A percentile compares a stretch with the other conserved stretches of the same genome.
These are phyloP conservation scores for Sanghuangporus weigelae DNA, from an alignment of 1,284 basidiomycete species.

Conservation along the genomic window DNA sequence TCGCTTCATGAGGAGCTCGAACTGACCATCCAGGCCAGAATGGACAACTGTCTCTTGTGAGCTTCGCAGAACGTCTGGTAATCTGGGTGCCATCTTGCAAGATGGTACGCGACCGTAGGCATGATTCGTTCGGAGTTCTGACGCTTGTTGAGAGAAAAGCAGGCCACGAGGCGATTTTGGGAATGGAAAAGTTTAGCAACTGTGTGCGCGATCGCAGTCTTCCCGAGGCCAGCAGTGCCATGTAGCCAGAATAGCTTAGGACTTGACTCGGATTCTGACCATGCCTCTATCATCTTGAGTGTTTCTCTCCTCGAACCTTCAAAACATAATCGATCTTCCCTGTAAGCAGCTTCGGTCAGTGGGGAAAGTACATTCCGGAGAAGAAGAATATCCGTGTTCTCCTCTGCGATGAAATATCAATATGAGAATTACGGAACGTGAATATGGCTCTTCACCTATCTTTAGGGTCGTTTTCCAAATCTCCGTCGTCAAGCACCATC, in stretches of 20 bases:
- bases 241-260: constrained; percentile 28
- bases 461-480: not conserved
- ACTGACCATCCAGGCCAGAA: not conserved
- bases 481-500: not conserved
- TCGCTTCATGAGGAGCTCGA: not conserved
- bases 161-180: constrained; percentile 25
- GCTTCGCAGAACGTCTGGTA: not conserved
- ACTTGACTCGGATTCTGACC: constrained; percentile 13
- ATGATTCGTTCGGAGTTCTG: not conserved
- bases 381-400: not conserved
- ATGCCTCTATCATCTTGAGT: not conserved
- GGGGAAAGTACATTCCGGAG: not conserved
- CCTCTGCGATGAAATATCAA: not conserved
- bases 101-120: constrained; percentile 1
- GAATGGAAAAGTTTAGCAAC: constrained; percentile 27
- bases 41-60: not conserved
- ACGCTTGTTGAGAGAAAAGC: not conserved
- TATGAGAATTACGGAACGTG: not conserved
- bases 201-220: constrained; percentile 29
- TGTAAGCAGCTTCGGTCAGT: not conserved
- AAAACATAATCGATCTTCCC: not conserved
- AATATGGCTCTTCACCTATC: not conserved
- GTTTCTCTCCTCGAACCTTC: not conserved
- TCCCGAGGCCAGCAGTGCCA: constrained; percentile 30
- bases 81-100: not conserved